Base-by-base conservation (phyloP, 805 yeast genomes). In the Allodekkera sacchari region DNA sequence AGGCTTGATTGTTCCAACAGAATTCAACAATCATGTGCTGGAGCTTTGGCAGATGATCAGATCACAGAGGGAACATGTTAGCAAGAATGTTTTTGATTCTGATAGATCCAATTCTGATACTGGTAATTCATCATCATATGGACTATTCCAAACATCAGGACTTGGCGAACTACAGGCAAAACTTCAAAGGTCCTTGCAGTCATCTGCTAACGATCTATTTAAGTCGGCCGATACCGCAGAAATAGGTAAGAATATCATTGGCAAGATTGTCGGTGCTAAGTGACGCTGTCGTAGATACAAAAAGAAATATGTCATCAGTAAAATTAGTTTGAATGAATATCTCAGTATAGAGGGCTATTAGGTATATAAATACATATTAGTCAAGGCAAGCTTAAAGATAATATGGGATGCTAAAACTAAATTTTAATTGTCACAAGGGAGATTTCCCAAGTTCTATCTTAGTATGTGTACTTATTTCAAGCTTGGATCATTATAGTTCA, bases 11-110 rank as follows among this genome's bases (percentile, higher is more conserved):
- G 68, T 78, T 18, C 76, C 81, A 0, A 55, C 61, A 2, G 76
- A 70, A 25, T 75, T 79, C 40, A 62, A 74, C 33, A 63, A 64
- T 20, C 59, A 66, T 8, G 68, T 83, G 2, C 50, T 79, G 11
- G 67, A 70, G 11, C 83, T 78, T 35, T 82, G 92, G 84, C 68
- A 68, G 22, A 51, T 60, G 18, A 43, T 75, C 10, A 45, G 60
- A n/a, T 37, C 61, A 3, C 49, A 38, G 14, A 38, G 35, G 11
- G 57, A 55, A 28, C 59, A 63, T n/a, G n/a, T n/a, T n/a, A 21
- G 40, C 50, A 18, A 47, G 43, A n/a, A 5, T 18, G 7, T 18
- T 12, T n/a, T 20, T 13, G 13, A 16, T 15, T 16, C 6, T 14
- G 18, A 22, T 4, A 5, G 5, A 12, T 18, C 15, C 22, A 11